Evolutionary conservation across 2,329 filamentous ascomycete genomes (phyloP).

Genomic region (Phyllosticta citribraziliensis): DNA sequence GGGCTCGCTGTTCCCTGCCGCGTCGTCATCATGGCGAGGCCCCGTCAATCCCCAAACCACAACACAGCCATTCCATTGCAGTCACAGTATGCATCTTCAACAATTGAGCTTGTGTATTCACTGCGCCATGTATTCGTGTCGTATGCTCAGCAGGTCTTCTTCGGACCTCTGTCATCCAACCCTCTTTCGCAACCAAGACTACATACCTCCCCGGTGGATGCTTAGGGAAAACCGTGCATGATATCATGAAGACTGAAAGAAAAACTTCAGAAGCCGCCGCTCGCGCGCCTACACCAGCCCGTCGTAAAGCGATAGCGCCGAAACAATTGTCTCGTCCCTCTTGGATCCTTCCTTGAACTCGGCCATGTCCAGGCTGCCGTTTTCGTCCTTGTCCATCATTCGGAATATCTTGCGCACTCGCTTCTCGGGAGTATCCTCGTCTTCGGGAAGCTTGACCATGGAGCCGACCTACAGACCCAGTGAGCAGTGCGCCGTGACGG

Average conservation of each 20-base stretch:
- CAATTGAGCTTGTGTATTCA: neutral
- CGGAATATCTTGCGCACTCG: conserved; percentile 95
- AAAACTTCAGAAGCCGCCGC: conserved; percentile 12
- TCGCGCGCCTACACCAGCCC: conserved; percentile 61
- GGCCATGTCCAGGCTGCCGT: conserved; percentile 89
- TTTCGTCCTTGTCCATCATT: conserved; percentile 99
- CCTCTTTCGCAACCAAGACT: conserved; percentile 4
- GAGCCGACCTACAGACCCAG: conserved; percentile 64
- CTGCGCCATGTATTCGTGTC: neutral
- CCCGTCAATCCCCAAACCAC: neutral
- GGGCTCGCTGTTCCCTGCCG: neutral
- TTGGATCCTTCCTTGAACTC: conserved; percentile 99
- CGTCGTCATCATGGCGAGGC: neutral
- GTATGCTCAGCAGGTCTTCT: neutral
- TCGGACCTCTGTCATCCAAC: neutral
- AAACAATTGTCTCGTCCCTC: conserved; percentile 97
- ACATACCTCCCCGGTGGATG: conserved; percentile 17
- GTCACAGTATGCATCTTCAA: neutral
- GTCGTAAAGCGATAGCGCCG: conserved; percentile 90
- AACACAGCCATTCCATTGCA: neutral
- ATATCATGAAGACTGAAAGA: conserved; percentile 24
- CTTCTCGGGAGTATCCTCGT: conserved; percentile 98
- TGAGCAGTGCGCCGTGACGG: conserved; percentile 13
- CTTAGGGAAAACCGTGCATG: conserved; percentile 26
- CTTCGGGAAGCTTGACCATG: conserved; percentile 97